phyloP scores from a whole-genome alignment of 2,329 filamentous ascomycete species.

The Leptographium radiaticola region DNA sequence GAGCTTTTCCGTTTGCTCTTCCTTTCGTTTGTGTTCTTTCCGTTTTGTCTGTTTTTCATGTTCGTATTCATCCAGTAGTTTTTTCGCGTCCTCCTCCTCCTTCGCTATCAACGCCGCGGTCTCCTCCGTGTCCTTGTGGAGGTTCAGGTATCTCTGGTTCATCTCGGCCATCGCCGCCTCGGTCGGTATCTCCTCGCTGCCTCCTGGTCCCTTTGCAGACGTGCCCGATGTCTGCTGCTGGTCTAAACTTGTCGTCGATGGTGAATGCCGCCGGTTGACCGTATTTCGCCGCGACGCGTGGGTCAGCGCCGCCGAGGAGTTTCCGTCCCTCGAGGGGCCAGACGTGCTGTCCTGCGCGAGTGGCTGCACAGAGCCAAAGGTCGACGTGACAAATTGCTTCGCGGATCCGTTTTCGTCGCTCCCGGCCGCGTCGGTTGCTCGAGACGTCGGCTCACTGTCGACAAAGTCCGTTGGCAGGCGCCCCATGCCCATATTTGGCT shows the following conservation, averaged over 20 bases:
- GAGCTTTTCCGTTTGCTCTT: conserved; percentile 75
- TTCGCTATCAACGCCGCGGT: conserved; percentile 55
- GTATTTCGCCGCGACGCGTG: conserved; percentile 45
- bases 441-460: conserved; percentile 33
- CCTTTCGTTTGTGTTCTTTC: conserved; percentile 72
- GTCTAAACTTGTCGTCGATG: conserved; percentile 48
- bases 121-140: conserved; percentile 75
- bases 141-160: conserved; percentile 65
- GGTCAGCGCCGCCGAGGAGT: conserved; percentile 17
- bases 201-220: not conserved
- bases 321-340: conserved; percentile 52
- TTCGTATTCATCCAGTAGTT: conserved; percentile 53
- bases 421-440: conserved; percentile 28
- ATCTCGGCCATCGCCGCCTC: conserved; percentile 63
- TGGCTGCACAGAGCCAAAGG: conserved; percentile 8
- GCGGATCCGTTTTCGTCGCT: conserved; percentile 31
- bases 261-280: conserved; percentile 62
- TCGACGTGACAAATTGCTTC: conserved; percentile 9
- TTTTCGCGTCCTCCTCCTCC: conserved; percentile 58
- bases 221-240: conserved; percentile 19
- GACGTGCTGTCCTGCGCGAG: conserved; percentile 17
- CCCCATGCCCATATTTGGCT: conserved; percentile 44
- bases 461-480: conserved; percentile 43
- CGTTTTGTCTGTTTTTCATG: conserved; percentile 70
- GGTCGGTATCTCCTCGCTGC: conserved; percentile 37